Conservation (phyloP, 768 basidiomycete species). For the Mycena vulgaris region DNA sequence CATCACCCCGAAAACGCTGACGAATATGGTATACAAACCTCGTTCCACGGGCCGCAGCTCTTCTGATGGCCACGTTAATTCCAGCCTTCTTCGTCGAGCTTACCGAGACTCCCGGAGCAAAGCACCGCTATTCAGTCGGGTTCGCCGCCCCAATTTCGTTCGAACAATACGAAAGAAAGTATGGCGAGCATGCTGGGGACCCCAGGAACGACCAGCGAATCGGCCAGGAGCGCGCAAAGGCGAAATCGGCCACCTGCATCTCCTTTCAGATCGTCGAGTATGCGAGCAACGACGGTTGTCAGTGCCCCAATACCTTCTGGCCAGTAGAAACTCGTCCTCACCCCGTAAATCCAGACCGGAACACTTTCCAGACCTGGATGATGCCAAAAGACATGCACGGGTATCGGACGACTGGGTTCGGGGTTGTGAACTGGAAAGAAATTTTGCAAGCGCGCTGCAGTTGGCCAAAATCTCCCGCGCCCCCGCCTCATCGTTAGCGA, state of each 20-base stretch:
- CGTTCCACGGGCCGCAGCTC: neutral
- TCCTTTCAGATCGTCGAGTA: constrained; percentile 39
- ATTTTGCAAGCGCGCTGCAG: constrained; percentile 28
- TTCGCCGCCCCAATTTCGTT: constrained; percentile 28
- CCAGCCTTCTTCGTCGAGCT: constrained; percentile 34
- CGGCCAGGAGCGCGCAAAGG: constrained; percentile 36
- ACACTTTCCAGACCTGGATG: constrained; percentile 39
- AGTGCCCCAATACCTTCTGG: neutral
- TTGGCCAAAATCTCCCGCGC: constrained; percentile 20
- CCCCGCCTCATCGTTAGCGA: constrained; percentile 25
- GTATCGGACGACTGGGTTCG: constrained; percentile 34
- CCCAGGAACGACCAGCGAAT: constrained; percentile 35
- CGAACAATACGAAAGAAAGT: constrained; percentile 28
- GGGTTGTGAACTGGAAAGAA: constrained; percentile 32
- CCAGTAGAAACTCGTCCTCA: neutral
- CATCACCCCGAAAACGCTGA: constrained; percentile 38
- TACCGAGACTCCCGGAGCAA: constrained; percentile 35
- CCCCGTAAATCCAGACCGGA: constrained; percentile 29
- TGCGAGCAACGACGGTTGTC: constrained; percentile 28
- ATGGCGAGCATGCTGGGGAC: constrained; percentile 22
- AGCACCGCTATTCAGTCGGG: constrained; percentile 29
- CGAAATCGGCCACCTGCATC: constrained; percentile 31
- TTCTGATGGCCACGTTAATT: constrained; percentile 20
- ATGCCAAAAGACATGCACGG: constrained; percentile 37
- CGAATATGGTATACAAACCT: constrained; percentile 31